These are phyloP conservation scores for Quercus engelmannii DNA, from an alignment of 306 rosid species.

Conservation along the genomic window DNA sequence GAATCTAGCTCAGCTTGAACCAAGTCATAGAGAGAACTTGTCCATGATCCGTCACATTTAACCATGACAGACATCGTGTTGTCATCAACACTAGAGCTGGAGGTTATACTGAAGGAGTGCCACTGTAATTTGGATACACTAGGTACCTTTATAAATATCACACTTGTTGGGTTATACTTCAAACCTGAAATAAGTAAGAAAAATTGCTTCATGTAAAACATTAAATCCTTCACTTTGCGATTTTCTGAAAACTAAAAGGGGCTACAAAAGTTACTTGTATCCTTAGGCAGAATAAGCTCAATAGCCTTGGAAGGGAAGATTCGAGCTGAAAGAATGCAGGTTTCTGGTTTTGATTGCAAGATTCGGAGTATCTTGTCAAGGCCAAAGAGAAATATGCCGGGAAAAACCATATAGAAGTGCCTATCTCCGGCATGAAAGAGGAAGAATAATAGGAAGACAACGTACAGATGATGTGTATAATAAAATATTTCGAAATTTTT, in stretches of 20 bases:
- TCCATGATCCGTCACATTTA: conserved; percentile 83
- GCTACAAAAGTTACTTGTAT: conserved; percentile 45
- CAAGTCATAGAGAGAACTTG: conserved; percentile 61
- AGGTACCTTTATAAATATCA: conserved; percentile 75
- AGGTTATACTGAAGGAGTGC: conserved; percentile 89
- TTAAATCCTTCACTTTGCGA: background rate
- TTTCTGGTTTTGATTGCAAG: conserved; percentile 70
- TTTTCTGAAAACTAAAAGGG: background rate
- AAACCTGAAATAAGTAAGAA: conserved; percentile 49
- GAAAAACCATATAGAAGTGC: conserved; percentile 75
- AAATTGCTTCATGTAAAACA: background rate
- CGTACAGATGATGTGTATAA: conserved; percentile 80
- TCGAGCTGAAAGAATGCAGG: conserved; percentile 62
- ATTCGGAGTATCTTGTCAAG: conserved; percentile 74
- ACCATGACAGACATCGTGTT: conserved; percentile 52
- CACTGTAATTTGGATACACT: conserved; percentile 74
- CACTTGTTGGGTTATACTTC: conserved; percentile 77
- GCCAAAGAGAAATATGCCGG: conserved; percentile 78
- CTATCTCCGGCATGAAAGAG: conserved; percentile 89
- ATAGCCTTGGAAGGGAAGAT: conserved; percentile 63
- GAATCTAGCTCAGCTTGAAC: conserved; percentile 46
- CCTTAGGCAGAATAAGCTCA: conserved; percentile 71
- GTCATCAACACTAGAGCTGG: conserved; percentile 63
- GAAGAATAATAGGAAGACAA: conserved; percentile 71
- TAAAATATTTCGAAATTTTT: conserved; percentile 78